Evolutionary conservation across 352 stramenopile genomes (phyloP).

Genomic region (Pythium insidiosum): DNA sequence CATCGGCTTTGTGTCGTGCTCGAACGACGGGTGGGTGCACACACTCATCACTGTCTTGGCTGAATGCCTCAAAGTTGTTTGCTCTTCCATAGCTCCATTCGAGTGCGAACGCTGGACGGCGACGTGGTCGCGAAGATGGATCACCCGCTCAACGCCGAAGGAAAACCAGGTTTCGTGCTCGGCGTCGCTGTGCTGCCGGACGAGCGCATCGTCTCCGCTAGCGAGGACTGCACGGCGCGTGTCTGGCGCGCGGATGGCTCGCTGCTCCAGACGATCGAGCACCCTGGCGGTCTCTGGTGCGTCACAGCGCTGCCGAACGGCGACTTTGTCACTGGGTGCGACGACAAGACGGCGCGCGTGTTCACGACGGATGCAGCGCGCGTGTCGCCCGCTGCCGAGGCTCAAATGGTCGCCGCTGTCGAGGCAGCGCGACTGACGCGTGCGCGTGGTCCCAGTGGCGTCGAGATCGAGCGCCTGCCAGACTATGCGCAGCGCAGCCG

Average conservation of each 20-base stretch:
- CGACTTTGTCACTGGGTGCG: constrained; percentile 90
- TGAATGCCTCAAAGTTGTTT: background rate
- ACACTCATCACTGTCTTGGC: too few relatives aligned
- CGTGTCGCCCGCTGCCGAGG: constrained; percentile 57
- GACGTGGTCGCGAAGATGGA: constrained; percentile 52
- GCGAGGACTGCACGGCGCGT: constrained; percentile 76
- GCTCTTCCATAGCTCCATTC: constrained; percentile 29
- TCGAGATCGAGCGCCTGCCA: constrained; percentile 93
- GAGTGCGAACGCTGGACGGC: constrained; percentile 55
- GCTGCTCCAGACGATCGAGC: constrained; percentile 70
- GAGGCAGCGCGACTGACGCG: constrained; percentile 44
- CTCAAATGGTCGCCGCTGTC: constrained; percentile 57
- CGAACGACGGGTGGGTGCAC: constrained; percentile 69
- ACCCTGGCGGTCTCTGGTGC: constrained; percentile 82
- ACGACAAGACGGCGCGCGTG: constrained; percentile 90
- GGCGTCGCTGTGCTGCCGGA: constrained; percentile 53
- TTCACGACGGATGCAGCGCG: constrained; percentile 78
- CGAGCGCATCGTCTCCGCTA: constrained; percentile 58
- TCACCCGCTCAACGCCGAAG: constrained; percentile 72
- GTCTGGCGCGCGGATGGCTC: constrained; percentile 57
- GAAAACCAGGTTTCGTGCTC: constrained; percentile 79
- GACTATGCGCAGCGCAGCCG: constrained; percentile 86
- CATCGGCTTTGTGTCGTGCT: constrained; percentile 79
- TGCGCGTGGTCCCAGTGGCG: constrained; percentile 76
- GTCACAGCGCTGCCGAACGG: constrained; percentile 72